Percentiles rank a stretch among this genome's conserved stretches.
Conservation (phyloP, 768 basidiomycete species). For the Phanerodontia chrysosporium region DNA sequence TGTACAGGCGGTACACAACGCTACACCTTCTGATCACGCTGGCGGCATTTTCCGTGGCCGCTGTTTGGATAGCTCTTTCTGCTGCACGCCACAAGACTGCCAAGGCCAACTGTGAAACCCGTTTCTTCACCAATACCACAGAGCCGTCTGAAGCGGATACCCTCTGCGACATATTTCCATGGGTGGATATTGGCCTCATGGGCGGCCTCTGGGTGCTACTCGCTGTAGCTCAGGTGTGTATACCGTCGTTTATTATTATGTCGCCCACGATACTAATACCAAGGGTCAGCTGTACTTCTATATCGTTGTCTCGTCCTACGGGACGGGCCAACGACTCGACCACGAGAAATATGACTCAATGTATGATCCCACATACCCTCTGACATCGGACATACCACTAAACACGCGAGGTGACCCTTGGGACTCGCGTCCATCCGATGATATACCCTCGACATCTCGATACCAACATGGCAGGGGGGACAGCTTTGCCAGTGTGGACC, state of each 20-base stretch:
- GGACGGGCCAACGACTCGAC: constrained; percentile 68
- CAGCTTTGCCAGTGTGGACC: constrained; percentile 53
- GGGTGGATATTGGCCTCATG: constrained; percentile 93
- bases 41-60: constrained; percentile 70
- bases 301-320: constrained; percentile 58
- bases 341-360: constrained; percentile 77
- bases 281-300: constrained; percentile 43
- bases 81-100: constrained; percentile 74
- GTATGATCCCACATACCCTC: constrained; percentile 51
- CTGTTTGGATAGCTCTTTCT: constrained; percentile 79
- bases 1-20: constrained; percentile 66
- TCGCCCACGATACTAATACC: constrained; percentile 30
- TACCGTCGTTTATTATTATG: constrained; percentile 12
- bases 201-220: constrained; percentile 81
- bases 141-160: constrained; percentile 52
- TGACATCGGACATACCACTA: constrained; percentile 61
- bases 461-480: constrained; percentile 46
- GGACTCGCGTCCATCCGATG: constrained; percentile 54
- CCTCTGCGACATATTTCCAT: constrained; percentile 87
- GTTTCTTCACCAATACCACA: constrained; percentile 47
- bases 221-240: constrained; percentile 69
- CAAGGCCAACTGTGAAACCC: constrained; percentile 54
- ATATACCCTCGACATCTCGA: constrained; percentile 26
- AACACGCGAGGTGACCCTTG: constrained; percentile 64
- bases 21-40: constrained; percentile 53